These are phyloP conservation scores for Talaromyces sp. DNA, from an alignment of 2,329 filamentous ascomycete species.

Conservation along the genomic window DNA sequence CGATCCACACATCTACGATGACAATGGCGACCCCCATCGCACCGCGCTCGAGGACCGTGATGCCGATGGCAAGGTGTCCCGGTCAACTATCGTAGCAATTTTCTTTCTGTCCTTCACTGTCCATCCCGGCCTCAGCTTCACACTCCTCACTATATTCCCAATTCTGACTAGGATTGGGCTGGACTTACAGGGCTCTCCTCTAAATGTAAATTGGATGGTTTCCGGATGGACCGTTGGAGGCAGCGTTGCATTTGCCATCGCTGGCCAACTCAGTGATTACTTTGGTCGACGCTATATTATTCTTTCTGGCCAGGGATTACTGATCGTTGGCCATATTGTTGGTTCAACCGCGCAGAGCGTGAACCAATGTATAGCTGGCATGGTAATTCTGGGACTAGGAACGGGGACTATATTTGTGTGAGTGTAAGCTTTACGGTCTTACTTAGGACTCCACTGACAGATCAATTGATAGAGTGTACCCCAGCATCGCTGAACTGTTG, in stretches of 20 bases:
- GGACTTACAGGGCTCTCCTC: background rate
- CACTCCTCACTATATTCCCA: background rate
- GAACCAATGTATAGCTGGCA: background rate
- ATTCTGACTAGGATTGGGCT: background rate
- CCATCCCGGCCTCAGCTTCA: background rate
- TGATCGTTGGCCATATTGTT: background rate
- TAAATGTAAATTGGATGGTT: background rate
- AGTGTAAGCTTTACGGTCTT: background rate
- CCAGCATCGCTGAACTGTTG: background rate
- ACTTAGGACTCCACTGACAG: background rate
- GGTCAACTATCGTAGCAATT: background rate
- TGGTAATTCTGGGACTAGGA: background rate
- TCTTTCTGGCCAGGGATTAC: background rate
- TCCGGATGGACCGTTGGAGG: background rate
- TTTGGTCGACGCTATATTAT: background rate
- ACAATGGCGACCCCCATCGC: constrained; percentile 11
- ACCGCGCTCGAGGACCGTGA: constrained; percentile 6
- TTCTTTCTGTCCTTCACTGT: background rate
- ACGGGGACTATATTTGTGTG: background rate
- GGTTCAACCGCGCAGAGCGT: background rate
- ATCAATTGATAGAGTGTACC: background rate
- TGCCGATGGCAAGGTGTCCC: background rate
- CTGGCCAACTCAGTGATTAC: background rate
- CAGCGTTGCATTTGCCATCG: background rate
- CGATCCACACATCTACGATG: constrained; percentile 13